Conservation (phyloP, 495 filamentous ascomycete species). For the Neurospora pannonica region DNA sequence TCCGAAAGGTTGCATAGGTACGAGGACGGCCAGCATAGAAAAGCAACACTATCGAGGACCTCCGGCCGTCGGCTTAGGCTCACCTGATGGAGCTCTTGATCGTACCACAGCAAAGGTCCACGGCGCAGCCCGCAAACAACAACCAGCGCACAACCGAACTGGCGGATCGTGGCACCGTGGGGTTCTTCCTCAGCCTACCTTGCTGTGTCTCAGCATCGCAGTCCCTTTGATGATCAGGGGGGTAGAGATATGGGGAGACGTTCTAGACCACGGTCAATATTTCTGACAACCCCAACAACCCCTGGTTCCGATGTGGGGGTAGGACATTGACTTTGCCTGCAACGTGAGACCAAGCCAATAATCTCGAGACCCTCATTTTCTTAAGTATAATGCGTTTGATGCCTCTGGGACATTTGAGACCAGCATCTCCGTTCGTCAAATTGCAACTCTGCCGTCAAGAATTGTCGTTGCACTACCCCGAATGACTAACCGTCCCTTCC, state of each 20-base stretch:
- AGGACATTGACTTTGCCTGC: not conserved
- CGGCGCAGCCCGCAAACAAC: not conserved
- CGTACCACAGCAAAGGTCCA: not conserved
- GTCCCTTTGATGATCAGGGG: not conserved
- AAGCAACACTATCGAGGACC: not conserved
- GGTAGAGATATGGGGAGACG: not conserved
- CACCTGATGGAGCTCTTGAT: not conserved
- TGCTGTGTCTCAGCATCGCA: not conserved
- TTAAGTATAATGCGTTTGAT: not conserved
- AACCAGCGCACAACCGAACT: not conserved
- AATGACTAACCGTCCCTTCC: not conserved
- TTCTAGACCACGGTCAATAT: not conserved
- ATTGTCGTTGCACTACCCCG: not conserved
- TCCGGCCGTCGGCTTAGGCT: not conserved
- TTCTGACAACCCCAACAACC: not conserved
- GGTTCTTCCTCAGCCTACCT: not conserved
- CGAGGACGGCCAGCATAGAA: not conserved
- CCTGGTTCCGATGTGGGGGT: not conserved
- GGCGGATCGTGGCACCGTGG: not conserved
- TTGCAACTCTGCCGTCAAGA: not conserved
- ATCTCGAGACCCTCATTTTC: not conserved
- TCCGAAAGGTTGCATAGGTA: not conserved
- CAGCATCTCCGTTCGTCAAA: not conserved
- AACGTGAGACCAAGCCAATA: not conserved
- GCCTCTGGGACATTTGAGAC: not conserved